phyloP scores from a whole-genome alignment of 257 asterid genomes.

The Thymus mandschuricus region DNA sequence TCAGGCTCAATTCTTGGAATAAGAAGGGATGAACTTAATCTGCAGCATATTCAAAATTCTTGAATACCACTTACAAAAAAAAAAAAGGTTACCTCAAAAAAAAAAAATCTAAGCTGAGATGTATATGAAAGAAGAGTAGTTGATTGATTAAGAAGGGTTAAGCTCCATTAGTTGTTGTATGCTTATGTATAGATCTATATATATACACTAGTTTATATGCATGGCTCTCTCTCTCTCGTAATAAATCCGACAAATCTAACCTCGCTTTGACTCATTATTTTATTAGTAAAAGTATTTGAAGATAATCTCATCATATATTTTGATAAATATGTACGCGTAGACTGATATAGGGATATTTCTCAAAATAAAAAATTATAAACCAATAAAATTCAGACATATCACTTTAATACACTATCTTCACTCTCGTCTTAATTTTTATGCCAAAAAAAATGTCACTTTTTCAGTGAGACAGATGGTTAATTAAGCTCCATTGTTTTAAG shows the following conservation, averaged over 20 bases:
- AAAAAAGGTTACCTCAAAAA: too few species aligned
- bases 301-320: neutral
- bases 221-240: neutral
- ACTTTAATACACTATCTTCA: too few species aligned
- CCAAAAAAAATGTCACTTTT: too few species aligned
- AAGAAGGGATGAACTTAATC: neutral
- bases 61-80: slow-evolving; percentile 8
- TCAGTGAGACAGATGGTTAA: too few species aligned
- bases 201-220: slow-evolving; percentile 16
- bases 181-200: neutral
- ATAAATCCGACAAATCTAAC: slow-evolving; percentile 22
- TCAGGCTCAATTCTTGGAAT: slow-evolving; percentile 9
- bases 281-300: too few species aligned
- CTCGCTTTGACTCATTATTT: neutral
- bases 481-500: too few species aligned
- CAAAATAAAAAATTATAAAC: too few species aligned
- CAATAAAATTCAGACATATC: too few species aligned
- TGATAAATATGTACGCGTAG: neutral
- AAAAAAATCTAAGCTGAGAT: slow-evolving; percentile 9
- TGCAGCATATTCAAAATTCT: neutral
- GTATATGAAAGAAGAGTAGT: neutral
- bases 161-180: slow-evolving; percentile 35
- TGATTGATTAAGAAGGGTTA: slow-evolving; percentile 25
- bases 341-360: too few species aligned
- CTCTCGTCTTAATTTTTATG: too few species aligned